Evolutionary conservation across 331 rosid species (phyloP), one percentile per base, ranked within the genome.

Genomic region (Quercus tomentella): DNA sequence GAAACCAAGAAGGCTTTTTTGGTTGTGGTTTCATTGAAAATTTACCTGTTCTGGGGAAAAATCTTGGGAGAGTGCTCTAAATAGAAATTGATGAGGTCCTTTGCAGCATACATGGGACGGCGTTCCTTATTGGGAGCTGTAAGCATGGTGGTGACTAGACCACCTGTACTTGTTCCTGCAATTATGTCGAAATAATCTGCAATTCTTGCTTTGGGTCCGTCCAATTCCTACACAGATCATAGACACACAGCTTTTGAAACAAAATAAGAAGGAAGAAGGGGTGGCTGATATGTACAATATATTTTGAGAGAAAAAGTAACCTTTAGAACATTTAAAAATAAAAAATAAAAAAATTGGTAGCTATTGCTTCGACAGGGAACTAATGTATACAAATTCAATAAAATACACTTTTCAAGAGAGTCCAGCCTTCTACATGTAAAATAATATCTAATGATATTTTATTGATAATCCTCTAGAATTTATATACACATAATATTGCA

Each of bases 101-200:
- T 83, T 14, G 87, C 87, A 41, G 83, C 75, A 57, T 70, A 83
- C 20, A 81, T 2, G 11, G 85, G 88, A 14, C 83, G 81, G 20
- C n/a, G 2, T 4, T 78, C 51, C 66, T 78, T 80, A 37, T 75
- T 70, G 12, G 88, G 88, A 35, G 83, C 75, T 2, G 88, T 43
- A 28, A 85, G 85, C 88, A 85, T 85, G 66, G 88, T 82, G 14
- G 81, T 70, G 43, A 85, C 76, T 12, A 85, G 85, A 10, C 88
- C 88, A 4, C 88, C 88, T 15, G 88, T 81, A 80, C 88, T 85
- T n/a, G 88, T 85, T 20, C 88, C 88, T 1, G 83, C 72, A 11
- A 81, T 78, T 26, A 85, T 63, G 73, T 77, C 83, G 56, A 85
- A 85, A 49, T 85, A 84, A 58, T 84, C 88, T 18, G 88, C 88